Base-by-base conservation (phyloP, 2,329 filamentous ascomycete species). In the Myotisia sp. region DNA sequence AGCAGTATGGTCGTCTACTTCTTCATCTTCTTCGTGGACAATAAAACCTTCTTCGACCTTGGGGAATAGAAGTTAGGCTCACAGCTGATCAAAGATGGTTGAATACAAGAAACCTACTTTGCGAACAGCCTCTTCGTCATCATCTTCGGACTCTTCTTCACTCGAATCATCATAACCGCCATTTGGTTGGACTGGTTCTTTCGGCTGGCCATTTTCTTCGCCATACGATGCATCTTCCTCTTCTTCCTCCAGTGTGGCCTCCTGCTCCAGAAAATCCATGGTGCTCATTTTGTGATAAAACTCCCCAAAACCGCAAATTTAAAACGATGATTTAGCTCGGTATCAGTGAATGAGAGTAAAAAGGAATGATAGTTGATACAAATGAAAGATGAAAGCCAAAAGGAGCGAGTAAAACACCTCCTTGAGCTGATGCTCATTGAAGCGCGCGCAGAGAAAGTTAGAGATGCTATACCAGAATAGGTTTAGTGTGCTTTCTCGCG, bases 1-100 rank as follows among this genome's bases (percentile, higher is more conserved):
- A 37, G 61, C 58, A 42, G 74, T 71, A 46, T 70, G 71, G 34
- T 69, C 77, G 34, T 79, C 79, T 40, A 82, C 79, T 36, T 84
- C 79, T 46, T 84, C 79, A 41, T 87, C 85, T 50, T 93, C 86
- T 50, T 92, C 84, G n/a, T n/a, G n/a, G 43, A 92, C 84, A 45
- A 98, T 94, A 61, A 95, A 98, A 17, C 86, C 87, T 64, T 92
- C 85, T 34, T 81, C 81, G 44, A 92, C 72, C 85, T 93, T 19
- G 29, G 18, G 28, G 39, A 33, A 37, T 20, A 36, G 26, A 38
- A 51, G 34, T 38, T 39, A 16, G 16, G 29, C 37, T n/a, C 33
- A 36, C 16, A n/a, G 26, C 21, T 12, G 17, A 21, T 8, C 7
- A 23, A 6, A 9, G 21, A 27, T n/a, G 30, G 18, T 17, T 17